These are phyloP conservation scores for Dendrobium chrysotoxum DNA, from an alignment of 106 monocot species.

Conservation along the genomic window DNA sequence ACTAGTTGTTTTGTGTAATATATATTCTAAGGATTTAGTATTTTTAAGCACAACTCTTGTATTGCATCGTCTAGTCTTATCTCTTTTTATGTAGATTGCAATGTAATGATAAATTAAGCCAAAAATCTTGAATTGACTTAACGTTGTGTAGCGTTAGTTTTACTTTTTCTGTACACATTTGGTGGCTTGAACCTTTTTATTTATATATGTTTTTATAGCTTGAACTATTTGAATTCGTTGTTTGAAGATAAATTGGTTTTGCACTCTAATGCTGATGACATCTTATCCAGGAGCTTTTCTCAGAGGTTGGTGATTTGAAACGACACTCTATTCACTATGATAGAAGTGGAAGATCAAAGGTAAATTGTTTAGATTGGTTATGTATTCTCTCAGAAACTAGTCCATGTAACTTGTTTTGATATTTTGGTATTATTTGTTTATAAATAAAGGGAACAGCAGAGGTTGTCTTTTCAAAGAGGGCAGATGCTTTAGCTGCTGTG, in stretches of 20 bases:
- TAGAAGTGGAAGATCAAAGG: conserved; percentile 92
- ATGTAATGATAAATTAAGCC: neutral
- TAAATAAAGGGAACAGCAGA: conserved; percentile 84
- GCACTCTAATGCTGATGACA: neutral
- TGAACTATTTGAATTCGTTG: neutral
- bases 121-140: neutral
- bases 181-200: neutral
- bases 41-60: too few relatives aligned
- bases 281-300: conserved; percentile 71
- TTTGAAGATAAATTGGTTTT: neutral
- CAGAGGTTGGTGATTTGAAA: conserved; percentile 91
- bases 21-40: too few relatives aligned
- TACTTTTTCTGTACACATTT: neutral
- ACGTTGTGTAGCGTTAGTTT: neutral
- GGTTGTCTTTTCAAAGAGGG: conserved; percentile 77
- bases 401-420: neutral
- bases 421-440: neutral
- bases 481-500: conserved; percentile 81
- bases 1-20: neutral
- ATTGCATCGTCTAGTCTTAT: neutral
- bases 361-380: conserved; percentile 13
- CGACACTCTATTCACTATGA: conserved; percentile 75
- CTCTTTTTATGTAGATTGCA: neutral
- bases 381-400: neutral
- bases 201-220: neutral